Base-by-base conservation (phyloP, 805 yeast species). In the Pichia occidentalis region DNA sequence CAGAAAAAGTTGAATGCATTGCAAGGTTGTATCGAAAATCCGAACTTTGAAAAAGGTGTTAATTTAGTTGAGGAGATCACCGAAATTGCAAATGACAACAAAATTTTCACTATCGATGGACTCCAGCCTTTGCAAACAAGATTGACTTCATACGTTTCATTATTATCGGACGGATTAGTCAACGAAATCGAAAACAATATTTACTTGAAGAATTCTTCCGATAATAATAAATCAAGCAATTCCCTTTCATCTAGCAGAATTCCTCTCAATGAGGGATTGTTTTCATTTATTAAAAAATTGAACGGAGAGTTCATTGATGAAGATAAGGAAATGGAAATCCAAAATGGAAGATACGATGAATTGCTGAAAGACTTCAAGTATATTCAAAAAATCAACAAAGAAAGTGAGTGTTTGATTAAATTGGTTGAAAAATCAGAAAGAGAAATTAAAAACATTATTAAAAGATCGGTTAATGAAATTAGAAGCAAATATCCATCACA, bases 181-280 rank as follows among this genome's bases (percentile, higher is more conserved):
- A 95, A 84, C 45, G 95, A 87, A 51, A 61, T 86, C 29, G 78
- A 75, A 42, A 71, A 68, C 32, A 80, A 84, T n/a, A 40, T 57
- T 14, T 59, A 59, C 33, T 38, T 50, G 22, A 56, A 53, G 45
- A 40, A 19, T 29, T 26, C 37, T 22, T 17, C 14, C 5, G 31
- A 29, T 29, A 32, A 24, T 27, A 23, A 22, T 25, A n/a, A n/a
- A n/a, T 6, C 22, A 3, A 19, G n/a, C n/a, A 13, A 13, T 17
- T 8, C 10, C 3, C 24, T 10, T 14, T 11, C n/a, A n/a, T 23
- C 29, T 3, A 29, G 19, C 23, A 36, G 41, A 34, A 33, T 29
- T 17, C 24, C 44, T 5, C 13, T 32, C 3, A 34, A 40, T 13
- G 40, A 40, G 31, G 45, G 43, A 12, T 28, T 45, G n/a, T n/a